Percentiles rank a stretch among this genome's conserved stretches.
Conservation (phyloP, 2,329 filamentous ascomycete species). For the Sclerotinia sclerotiorum region DNA sequence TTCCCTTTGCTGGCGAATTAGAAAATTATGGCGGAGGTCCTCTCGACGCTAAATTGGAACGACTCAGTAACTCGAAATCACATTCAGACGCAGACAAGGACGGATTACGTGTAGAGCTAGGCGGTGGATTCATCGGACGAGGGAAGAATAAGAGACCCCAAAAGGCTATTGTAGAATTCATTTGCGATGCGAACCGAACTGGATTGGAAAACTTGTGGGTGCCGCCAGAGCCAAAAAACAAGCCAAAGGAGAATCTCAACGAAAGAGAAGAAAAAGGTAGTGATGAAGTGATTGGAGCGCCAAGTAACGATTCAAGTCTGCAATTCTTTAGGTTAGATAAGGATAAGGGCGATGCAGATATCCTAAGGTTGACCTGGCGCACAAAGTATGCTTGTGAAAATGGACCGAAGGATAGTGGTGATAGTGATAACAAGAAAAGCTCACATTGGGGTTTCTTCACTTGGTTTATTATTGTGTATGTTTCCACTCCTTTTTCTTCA, state of each 20-base stretch:
- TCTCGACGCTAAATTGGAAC: slow-evolving; percentile 65
- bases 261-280: slow-evolving; percentile 40
- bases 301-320: slow-evolving; percentile 57
- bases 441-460: slow-evolving; percentile 92
- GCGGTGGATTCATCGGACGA: slow-evolving; percentile 56
- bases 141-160: slow-evolving; percentile 58
- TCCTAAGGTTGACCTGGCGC: slow-evolving; percentile 77
- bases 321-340: slow-evolving; percentile 74
- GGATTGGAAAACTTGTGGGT: slow-evolving; percentile 72
- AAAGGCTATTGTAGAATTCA: slow-evolving; percentile 78
- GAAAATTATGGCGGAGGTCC: slow-evolving; percentile 54
- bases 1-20: slow-evolving; percentile 74
- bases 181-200: slow-evolving; percentile 71
- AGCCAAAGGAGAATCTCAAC: slow-evolving; percentile 38
- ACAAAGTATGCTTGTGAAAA: slow-evolving; percentile 84
- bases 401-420: slow-evolving; percentile 47
- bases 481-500: background rate
- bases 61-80: slow-evolving; percentile 64
- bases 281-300: slow-evolving; percentile 39
- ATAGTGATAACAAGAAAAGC: slow-evolving; percentile 46
- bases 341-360: slow-evolving; percentile 55
- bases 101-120: slow-evolving; percentile 69
- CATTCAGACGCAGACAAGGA: slow-evolving; percentile 66
- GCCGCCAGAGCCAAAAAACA: slow-evolving; percentile 47
- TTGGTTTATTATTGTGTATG: slow-evolving; percentile 92